phyloP scores from a whole-genome alignment of 805 yeast genomes.

The Lachancea lanzarotensis region DNA sequence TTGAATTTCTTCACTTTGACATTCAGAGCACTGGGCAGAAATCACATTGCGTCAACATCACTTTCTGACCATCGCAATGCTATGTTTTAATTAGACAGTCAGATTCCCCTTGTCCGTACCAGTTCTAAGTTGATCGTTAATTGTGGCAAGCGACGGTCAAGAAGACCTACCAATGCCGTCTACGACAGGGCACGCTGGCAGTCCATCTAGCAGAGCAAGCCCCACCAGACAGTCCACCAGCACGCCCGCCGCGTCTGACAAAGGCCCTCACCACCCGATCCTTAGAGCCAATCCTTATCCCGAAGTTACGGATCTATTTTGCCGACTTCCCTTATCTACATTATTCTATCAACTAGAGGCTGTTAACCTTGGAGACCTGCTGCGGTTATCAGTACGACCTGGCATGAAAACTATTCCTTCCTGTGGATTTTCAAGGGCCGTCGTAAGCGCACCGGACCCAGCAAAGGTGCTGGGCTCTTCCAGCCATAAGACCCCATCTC shows the following conservation, averaged over 20 bases:
- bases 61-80: conserved; percentile 42
- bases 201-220: conserved; percentile 25
- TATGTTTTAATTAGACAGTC: conserved; percentile 41
- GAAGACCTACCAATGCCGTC: conserved; percentile 28
- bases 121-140: conserved; percentile 28
- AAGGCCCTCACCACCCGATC: conserved; percentile 37
- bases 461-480: conserved; percentile 36
- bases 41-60: conserved; percentile 41
- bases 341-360: conserved; percentile 41
- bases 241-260: conserved; percentile 32
- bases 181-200: conserved; percentile 24
- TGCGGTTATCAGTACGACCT: conserved; percentile 41
- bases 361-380: conserved; percentile 43
- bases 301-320: conserved; percentile 40
- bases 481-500: conserved; percentile 37
- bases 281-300: conserved; percentile 41
- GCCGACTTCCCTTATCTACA: conserved; percentile 42
- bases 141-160: conserved; percentile 28
- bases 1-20: conserved; percentile 39
- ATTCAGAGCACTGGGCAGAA: conserved; percentile 38
- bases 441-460: conserved; percentile 38
- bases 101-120: conserved; percentile 36
- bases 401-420: conserved; percentile 37
- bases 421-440: conserved; percentile 39
- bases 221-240: conserved; percentile 24